These are phyloP conservation scores for Penicillium sp. DNA, from an alignment of 2,329 filamentous ascomycete genomes.

Conservation along the genomic window DNA sequence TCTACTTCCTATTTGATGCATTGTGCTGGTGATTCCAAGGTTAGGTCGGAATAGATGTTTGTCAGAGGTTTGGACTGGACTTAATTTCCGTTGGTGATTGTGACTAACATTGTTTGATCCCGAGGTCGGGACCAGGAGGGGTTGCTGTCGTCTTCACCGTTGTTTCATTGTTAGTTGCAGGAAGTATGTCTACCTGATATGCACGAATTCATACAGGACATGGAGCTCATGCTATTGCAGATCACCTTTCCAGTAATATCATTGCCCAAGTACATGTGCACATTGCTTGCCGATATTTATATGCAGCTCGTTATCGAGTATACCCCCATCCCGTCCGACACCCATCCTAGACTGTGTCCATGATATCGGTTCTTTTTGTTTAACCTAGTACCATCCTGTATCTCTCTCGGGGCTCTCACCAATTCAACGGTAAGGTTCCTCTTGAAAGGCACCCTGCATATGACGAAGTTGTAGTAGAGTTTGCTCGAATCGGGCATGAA, in stretches of 20 bases:
- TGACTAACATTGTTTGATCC: slow-evolving; percentile 1
- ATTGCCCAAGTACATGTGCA: neutral
- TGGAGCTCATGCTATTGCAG: neutral
- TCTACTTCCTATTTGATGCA: slow-evolving; percentile 5
- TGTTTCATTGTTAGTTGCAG: neutral
- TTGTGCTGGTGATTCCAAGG: neutral
- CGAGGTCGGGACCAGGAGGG: neutral
- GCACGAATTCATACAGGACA: neutral
- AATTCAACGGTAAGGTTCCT: no score
- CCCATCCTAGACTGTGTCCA: no score
- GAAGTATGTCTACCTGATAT: neutral
- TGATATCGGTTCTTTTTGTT: no score
- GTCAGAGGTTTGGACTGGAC: neutral
- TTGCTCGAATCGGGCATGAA: no score
- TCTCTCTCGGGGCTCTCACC: no score
- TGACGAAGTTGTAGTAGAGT: no score
- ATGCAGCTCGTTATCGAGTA: no score
- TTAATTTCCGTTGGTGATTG: slow-evolving; percentile 2
- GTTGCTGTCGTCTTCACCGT: neutral
- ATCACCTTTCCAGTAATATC: neutral
- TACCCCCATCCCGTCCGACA: no score
- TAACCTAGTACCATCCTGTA: no score
- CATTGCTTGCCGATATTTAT: no score
- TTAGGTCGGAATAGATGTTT: neutral
- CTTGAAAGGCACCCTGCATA: no score